phyloP scores from a whole-genome alignment of 176 grass and related monocot genomes.

The Tillandsia leiboldiana region DNA sequence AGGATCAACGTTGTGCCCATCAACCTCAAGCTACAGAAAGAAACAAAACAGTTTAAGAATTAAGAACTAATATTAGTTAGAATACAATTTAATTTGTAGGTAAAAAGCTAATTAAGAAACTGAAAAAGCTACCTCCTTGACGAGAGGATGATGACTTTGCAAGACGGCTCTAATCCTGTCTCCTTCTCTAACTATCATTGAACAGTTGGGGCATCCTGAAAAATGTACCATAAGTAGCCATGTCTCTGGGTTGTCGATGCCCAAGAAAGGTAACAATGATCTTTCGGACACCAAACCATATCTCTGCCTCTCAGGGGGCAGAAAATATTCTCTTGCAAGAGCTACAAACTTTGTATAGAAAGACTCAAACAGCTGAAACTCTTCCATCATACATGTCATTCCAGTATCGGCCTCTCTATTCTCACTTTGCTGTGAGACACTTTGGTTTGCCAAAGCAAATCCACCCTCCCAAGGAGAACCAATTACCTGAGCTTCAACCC shows the following conservation, averaged over 20 bases:
- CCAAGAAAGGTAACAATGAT: constrained; percentile 40
- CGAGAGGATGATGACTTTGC: constrained; percentile 43
- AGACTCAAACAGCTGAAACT: constrained; percentile 59
- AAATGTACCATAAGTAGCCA: constrained; percentile 59
- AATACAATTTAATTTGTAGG: not conserved
- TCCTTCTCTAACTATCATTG: constrained; percentile 51
- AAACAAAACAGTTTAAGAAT: constrained; percentile 28
- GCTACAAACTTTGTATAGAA: constrained; percentile 63
- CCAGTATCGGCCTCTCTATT: constrained; percentile 27
- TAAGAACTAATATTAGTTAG: not conserved
- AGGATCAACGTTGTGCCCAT: constrained; percentile 35
- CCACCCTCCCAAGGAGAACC: constrained; percentile 49
- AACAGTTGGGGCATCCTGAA: constrained; percentile 60
- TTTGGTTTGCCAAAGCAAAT: constrained; percentile 79
- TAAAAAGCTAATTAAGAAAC: constrained; percentile 1
- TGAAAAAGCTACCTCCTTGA: constrained; percentile 48
- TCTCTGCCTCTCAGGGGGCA: constrained; percentile 63
- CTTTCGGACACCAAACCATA: constrained; percentile 64
- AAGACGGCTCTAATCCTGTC: constrained; percentile 60
- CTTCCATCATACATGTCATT: constrained; percentile 43
- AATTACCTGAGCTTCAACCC: constrained; percentile 30
- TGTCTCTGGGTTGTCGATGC: constrained; percentile 34
- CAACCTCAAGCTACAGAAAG: constrained; percentile 53
- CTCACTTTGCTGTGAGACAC: constrained; percentile 29
- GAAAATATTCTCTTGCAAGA: constrained; percentile 75